Conservation (phyloP, 495 filamentous ascomycete species). For the Amorphotheca resinae region DNA sequence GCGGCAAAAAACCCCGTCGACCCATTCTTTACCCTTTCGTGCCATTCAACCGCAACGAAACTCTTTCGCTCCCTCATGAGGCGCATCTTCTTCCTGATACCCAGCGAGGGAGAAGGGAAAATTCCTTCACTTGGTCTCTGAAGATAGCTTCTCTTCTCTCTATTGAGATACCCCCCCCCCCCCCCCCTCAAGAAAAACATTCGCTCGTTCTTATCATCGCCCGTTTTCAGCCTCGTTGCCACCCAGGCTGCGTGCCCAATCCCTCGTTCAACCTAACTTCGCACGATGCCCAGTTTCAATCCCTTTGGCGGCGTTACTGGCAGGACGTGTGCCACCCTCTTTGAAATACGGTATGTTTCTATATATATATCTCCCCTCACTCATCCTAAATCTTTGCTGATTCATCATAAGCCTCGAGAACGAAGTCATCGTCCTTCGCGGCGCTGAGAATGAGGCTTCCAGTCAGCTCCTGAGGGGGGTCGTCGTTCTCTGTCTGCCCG, state of each 20-base stretch:
- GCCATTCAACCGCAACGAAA: no score
- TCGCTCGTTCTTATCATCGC: no score
- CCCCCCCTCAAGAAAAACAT: no score
- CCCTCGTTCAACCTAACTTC: background rate
- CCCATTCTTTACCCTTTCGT: no score
- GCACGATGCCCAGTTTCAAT: slow-evolving; percentile 36
- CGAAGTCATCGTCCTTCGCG: slow-evolving; percentile 68
- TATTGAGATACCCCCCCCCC: no score
- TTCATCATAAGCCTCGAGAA: slow-evolving; percentile 50
- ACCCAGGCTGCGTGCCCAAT: background rate
- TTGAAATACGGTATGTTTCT: slow-evolving; percentile 42
- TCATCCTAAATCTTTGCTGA: background rate
- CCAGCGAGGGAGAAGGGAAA: no score
- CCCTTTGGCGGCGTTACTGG: slow-evolving; percentile 33
- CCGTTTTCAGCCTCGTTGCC: background rate
- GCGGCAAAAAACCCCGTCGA: no score
- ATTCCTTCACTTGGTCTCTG: no score
- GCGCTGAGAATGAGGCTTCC: slow-evolving; percentile 59
- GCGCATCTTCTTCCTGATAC: no score
- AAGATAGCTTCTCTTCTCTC: no score
- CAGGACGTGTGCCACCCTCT: slow-evolving; percentile 32
- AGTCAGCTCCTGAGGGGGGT: slow-evolving; percentile 63
- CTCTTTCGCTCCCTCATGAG: no score
- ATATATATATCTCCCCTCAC: background rate
- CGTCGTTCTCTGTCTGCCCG: slow-evolving; percentile 60